These are phyloP conservation scores for Podila horticola DNA, from an alignment of 192 early-diverging fungal species.

Conservation along the genomic window DNA sequence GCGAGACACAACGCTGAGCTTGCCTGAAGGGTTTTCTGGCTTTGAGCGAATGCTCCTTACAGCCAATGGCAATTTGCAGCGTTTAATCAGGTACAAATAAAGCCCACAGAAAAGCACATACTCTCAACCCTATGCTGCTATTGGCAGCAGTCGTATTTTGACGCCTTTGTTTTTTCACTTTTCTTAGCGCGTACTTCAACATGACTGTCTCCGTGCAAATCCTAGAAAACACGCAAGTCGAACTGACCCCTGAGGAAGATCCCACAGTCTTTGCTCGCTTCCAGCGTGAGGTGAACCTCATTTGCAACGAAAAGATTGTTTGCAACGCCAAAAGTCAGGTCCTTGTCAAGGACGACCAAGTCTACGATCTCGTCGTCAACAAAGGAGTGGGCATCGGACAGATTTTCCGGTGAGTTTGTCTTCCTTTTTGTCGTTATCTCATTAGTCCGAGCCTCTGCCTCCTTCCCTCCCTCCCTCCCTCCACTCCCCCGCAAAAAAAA, in stretches of 20 bases:
- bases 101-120: neutral
- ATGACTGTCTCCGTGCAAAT: constrained; percentile 41
- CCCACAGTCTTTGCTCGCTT: constrained; percentile 39
- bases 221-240: constrained; percentile 38
- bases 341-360: constrained; percentile 41
- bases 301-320: constrained; percentile 49
- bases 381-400: constrained; percentile 57
- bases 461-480: too few relatives aligned
- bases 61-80: constrained; percentile 58
- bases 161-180: neutral
- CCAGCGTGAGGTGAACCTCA: constrained; percentile 55
- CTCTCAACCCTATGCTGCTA: neutral
- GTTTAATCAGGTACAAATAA: constrained; percentile 50
- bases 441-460: too few relatives aligned
- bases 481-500: too few relatives aligned
- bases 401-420: constrained; percentile 40
- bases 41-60: constrained; percentile 55
- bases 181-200: constrained; percentile 56
- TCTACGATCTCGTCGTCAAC: constrained; percentile 50
- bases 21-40: constrained; percentile 54
- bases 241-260: constrained; percentile 16
- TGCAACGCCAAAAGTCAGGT: constrained; percentile 56
- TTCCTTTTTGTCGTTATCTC: too few relatives aligned
- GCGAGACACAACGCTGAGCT: constrained; percentile 35
- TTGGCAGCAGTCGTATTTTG: neutral